These are phyloP conservation scores for Hordeum vulgare DNA, from an alignment of 176 grass and related monocot genomes.

Conservation along the genomic window MorexV3_pseudomolecules_assembly NC_058524.1:284637632-284638131, in stretches of 20 bases:
- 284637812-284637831: background rate
- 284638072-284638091: background rate
- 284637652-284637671: background rate
- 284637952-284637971: background rate
- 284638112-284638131: constrained; percentile 68
- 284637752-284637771: constrained; percentile 1
- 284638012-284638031: background rate
- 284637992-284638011: background rate
- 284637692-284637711: constrained; percentile 80
- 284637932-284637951: background rate
- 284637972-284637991: background rate
- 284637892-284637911: background rate
- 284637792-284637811: background rate
- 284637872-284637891: background rate
- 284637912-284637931: background rate
- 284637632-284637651: background rate
- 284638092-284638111: constrained; percentile 56
- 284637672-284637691: background rate
- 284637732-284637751: constrained; percentile 38
- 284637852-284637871: background rate
- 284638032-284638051: background rate
- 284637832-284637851: background rate
- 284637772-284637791: background rate
- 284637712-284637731: constrained; percentile 78
- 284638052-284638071: background rate